Base-by-base conservation (phyloP, 108 stramenopile species). In the Parietichytrium sp. region DNA sequence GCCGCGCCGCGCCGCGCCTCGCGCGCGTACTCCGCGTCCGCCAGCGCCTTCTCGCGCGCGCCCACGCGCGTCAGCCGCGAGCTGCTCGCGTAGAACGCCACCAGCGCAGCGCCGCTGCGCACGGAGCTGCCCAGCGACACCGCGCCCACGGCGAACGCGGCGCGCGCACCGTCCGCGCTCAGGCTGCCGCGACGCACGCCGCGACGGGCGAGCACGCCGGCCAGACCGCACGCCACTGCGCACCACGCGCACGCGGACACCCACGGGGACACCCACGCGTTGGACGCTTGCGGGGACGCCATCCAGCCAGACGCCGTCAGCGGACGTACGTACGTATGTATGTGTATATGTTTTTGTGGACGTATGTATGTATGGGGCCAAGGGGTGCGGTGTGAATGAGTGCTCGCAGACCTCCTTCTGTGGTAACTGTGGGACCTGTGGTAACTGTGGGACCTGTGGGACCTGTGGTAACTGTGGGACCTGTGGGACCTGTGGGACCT, bases 131-230 rank as follows among this genome's bases (percentile, higher is more conserved):
- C 48, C 36, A 81, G 29, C 30, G 81, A 29, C 30, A 23, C 26
- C 2, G 54, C 55, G 4, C 54, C 84, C 29, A 85, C 84, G 3
- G 30, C 45, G 29, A 85, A 23, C 8, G 84, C 84, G 15, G 84
- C 84, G 16, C 55, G 3, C 18, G 53, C 48, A 38, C 84, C 84
- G 12, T 16, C 3, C 30, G n/a, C n/a, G 54, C 15, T 80, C 54
- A 85, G 51, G 7, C 80, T 81, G 1, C 8, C 26, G 33, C 72
- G 54, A 20, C 53, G 27, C 29, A 52, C 53, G 7, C 84, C 84
- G 30, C 79, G 84, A 25, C 7, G 29, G 0, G 78, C 82, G 12
- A 83, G 16, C 29, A 72, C 6, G 13, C 27, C 78, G n/a, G n/a
- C n/a, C n/a, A n/a, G n/a, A 47, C 38, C 61, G 61, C 36, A 27